Conservation (phyloP, 257 asterid species). For the Asclepias syriaca region DNA sequence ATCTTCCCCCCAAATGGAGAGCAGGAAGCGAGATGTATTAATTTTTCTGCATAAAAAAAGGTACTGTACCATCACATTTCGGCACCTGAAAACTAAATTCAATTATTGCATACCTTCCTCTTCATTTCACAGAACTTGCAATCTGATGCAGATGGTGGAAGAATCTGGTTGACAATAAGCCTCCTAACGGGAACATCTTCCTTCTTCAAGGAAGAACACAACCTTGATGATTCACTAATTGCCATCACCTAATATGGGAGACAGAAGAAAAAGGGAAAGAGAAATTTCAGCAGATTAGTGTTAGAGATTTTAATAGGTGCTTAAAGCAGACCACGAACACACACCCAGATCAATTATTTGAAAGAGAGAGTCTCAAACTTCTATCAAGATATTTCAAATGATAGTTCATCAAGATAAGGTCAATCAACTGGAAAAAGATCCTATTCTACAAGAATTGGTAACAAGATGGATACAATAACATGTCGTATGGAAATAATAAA, state of each 20-base stretch:
- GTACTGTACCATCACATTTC: background rate
- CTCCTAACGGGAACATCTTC: slow-evolving; percentile 93
- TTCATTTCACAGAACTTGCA: slow-evolving; percentile 95
- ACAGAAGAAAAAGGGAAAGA: background rate
- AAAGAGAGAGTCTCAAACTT: background rate
- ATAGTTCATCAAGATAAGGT: background rate
- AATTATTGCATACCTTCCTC: slow-evolving; percentile 58
- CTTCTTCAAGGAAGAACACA: slow-evolving; percentile 77
- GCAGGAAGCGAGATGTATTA: background rate
- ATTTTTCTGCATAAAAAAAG: background rate
- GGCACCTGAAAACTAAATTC: background rate
- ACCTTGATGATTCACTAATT: slow-evolving; percentile 89
- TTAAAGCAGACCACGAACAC: background rate
- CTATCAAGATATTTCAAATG: background rate
- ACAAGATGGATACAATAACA: background rate
- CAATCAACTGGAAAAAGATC: background rate
- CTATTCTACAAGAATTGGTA: background rate
- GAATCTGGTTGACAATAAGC: slow-evolving; percentile 84
- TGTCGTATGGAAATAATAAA: background rate
- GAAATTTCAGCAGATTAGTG: background rate
- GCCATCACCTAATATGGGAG: slow-evolving; percentile 74
- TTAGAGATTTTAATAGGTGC: background rate
- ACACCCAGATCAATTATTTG: background rate
- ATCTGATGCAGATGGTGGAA: slow-evolving; percentile 82
- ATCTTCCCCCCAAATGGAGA: background rate